A percentile compares a stretch with the other conserved stretches of the same genome.
These are phyloP conservation scores for Tylopilus balloui DNA, from an alignment of 768 basidiomycete genomes.

Conservation along the genomic window DNA sequence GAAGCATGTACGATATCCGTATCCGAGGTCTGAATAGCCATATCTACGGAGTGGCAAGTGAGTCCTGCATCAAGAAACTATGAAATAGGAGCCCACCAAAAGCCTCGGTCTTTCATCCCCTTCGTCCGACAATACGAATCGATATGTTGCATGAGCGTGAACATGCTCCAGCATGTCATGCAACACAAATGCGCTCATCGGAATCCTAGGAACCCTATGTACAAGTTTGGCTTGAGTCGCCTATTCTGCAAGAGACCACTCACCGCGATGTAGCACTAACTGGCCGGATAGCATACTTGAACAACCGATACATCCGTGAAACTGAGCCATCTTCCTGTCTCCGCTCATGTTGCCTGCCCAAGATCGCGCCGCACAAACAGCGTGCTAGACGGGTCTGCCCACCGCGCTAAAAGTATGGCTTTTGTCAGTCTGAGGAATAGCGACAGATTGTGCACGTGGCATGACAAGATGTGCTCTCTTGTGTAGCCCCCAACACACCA, in stretches of 20 bases:
- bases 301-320: conserved; percentile 57
- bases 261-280: conserved; percentile 59
- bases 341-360: conserved; percentile 66
- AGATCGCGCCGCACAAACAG: conserved; percentile 79
- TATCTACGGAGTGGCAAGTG: conserved; percentile 44
- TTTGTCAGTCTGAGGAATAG: conserved; percentile 3
- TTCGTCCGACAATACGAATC: conserved; percentile 85
- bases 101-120: conserved; percentile 77
- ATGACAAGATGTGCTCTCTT: conserved; percentile 61
- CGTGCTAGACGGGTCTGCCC: conserved; percentile 63
- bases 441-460: background rate
- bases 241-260: conserved; percentile 27
- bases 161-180: conserved; percentile 90
- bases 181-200: conserved; percentile 84
- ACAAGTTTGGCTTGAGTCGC: background rate
- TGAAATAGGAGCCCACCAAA: conserved; percentile 47
- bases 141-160: conserved; percentile 89
- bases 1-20: conserved; percentile 66
- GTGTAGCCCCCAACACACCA: conserved; percentile 83
- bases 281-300: conserved; percentile 82
- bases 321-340: conserved; percentile 28
- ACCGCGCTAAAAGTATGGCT: conserved; percentile 37
- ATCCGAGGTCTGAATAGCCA: conserved; percentile 95
- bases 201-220: conserved; percentile 39
- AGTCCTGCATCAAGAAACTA: background rate